phyloP scores from a whole-genome alignment of 2,329 filamentous ascomycete species.

The Xylaria sp. region DNA sequence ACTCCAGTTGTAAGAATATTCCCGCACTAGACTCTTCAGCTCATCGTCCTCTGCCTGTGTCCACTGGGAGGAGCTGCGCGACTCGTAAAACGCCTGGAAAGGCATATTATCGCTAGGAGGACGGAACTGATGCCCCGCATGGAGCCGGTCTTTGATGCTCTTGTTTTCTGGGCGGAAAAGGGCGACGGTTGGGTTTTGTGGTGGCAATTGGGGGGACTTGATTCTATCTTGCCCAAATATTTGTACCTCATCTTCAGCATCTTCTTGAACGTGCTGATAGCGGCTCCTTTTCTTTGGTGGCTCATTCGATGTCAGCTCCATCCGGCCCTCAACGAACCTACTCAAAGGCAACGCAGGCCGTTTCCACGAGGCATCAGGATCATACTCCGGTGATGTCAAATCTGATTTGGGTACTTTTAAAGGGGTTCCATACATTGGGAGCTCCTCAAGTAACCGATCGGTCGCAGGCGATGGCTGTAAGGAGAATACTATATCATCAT shows the following conservation, averaged over 20 bases:
- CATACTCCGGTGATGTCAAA: conserved; percentile 65
- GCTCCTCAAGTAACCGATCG: conserved; percentile 80
- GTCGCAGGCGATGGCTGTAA: conserved; percentile 78
- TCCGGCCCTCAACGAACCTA: conserved; percentile 85
- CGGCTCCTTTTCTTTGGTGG: conserved; percentile 81
- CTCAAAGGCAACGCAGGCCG: conserved; percentile 84
- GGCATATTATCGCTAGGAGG: conserved; percentile 96
- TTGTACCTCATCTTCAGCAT: conserved; percentile 59
- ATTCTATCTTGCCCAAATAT: conserved; percentile 51
- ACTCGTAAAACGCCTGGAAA: conserved; percentile 88
- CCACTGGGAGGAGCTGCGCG: conserved; percentile 89
- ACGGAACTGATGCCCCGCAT: conserved; percentile 91
- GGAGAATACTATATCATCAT: conserved; percentile 83
- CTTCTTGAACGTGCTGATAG: conserved; percentile 82
- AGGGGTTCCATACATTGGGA: conserved; percentile 81
- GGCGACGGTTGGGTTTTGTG: conserved; percentile 81
- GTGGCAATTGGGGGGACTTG: conserved; percentile 61
- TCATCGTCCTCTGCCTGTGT: conserved; percentile 90
- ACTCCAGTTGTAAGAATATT: conserved; percentile 98
- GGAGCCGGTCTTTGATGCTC: conserved; percentile 86
- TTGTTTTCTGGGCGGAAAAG: conserved; percentile 92
- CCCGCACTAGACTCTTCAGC: conserved; percentile 82
- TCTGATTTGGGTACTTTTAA: conserved; percentile 69
- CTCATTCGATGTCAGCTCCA: conserved; percentile 73
- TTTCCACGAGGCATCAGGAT: conserved; percentile 78